phyloP scores from a whole-genome alignment of 495 filamentous ascomycete genomes.

The Penicillium tannophilum region DNA sequence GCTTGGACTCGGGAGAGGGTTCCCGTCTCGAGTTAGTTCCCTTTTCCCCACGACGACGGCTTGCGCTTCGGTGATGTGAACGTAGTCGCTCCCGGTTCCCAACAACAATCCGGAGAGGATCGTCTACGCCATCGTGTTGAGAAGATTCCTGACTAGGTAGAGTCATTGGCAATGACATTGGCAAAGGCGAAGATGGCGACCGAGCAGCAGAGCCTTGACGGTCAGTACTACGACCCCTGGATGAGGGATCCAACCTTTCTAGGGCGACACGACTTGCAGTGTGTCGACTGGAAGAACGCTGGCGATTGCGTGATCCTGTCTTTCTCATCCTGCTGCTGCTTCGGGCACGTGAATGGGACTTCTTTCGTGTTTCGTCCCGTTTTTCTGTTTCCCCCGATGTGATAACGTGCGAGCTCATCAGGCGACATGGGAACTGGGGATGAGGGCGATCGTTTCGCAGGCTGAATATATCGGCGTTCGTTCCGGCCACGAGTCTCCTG shows the following conservation, averaged over 20 bases:
- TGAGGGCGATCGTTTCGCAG: conserved; percentile 84
- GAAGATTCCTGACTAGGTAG: conserved; percentile 36
- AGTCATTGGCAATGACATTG: conserved; percentile 61
- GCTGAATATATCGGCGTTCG: conserved; percentile 68
- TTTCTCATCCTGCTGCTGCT: conserved; percentile 44
- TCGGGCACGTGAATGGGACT: conserved; percentile 40
- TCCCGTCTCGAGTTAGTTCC: conserved; percentile 49
- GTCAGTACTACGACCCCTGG: conserved; percentile 55
- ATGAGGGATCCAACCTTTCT: conserved; percentile 27
- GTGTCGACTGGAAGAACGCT: conserved; percentile 46
- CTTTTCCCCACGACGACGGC: conserved; percentile 49
- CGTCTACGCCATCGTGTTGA: conserved; percentile 46
- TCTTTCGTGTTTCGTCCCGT: conserved; percentile 42
- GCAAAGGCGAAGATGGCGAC: conserved; percentile 81
- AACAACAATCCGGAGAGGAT: conserved; percentile 62
- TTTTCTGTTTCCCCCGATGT: conserved; percentile 47
- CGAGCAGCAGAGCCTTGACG: conserved; percentile 60
- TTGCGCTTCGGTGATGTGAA: conserved; percentile 56
- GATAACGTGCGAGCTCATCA: conserved; percentile 68
- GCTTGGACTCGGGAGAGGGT: conserved; percentile 48
- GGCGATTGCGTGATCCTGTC: conserved; percentile 36
- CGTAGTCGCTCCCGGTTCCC: conserved; percentile 64
- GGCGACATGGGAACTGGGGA: conserved; percentile 92
- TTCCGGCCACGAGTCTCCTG: conserved; percentile 67
- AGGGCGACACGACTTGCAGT: conserved; percentile 51